Evolutionary conservation across 2,329 filamentous ascomycete species (phyloP), one percentile per base, ranked within the genome.

Genomic region (Leptodontidium sp.): DNA sequence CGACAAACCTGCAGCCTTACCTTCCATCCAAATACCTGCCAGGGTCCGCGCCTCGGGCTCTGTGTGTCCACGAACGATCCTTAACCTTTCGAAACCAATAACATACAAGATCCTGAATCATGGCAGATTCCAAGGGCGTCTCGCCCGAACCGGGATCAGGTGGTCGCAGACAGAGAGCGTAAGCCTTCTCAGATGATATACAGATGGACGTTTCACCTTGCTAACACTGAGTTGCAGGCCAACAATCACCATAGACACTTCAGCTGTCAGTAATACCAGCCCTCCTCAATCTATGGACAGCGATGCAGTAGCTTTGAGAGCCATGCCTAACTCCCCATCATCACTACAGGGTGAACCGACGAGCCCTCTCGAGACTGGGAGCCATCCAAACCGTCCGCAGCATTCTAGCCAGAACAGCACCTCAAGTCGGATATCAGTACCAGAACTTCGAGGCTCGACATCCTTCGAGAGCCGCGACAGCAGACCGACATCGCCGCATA

Each of bases 401-500:
- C 73, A 75, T 61, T 67, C 70, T 4, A 73, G 67, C 58, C 77
- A 76, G 47, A 67, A 70, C 7, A 78, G 74, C 69, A 73, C 75
- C 45, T 69, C 70, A 45, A 77, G 76, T 63, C 69, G 68, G 40
- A 73, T 73, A 66, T 78, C 77, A 21, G 74, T 76, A 66, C 72
- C 84, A 1, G 87, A 90, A 72, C 77, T 85, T 57, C 84, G 84
- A 66, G 82, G 82, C 21, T 82, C 84, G 63, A 82, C 80, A 62
- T 89, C 87, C 15, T 89, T 89, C 66, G 88, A 91, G 49, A 87
- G 83, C 72, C 82, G 83, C 70, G 87, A 88, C 57, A 89, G 87
- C 74, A 82, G 88, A 73, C 89, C 89, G 12, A 89, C 86, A 2
- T 91, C 89, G 50, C 88, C 89, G 6, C 89, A 91, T 77, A 91